A percentile compares a stretch with the other conserved stretches of the same genome.
Conservation (phyloP, 2,329 filamentous ascomycete species). For the Diaporthe helianthi region DNA sequence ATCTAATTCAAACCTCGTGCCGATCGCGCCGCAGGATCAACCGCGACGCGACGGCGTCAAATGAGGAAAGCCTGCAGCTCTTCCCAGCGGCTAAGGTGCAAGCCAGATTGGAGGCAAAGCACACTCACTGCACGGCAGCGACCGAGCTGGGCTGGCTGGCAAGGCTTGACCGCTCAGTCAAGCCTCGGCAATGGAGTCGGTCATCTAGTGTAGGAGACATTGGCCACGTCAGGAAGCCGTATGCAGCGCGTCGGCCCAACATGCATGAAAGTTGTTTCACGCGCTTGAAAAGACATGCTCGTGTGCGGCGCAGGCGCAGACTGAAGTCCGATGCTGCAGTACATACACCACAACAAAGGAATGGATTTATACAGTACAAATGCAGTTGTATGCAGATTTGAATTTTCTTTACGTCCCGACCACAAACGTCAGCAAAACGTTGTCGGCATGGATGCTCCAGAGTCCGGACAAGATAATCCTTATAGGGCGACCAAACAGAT, state of each 20-base stretch:
- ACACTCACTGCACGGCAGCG: neutral
- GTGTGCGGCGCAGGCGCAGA: slow-evolving; percentile 25
- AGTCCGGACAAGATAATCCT: neutral
- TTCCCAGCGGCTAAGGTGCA: slow-evolving; percentile 29
- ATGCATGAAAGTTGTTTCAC: slow-evolving; percentile 22
- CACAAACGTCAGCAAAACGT: neutral
- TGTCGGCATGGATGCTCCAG: neutral
- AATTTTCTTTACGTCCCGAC: neutral
- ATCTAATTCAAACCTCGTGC: neutral
- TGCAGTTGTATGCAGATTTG: neutral
- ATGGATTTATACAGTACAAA: neutral
- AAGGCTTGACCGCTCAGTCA: slow-evolving; percentile 18
- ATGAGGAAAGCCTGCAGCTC: neutral
- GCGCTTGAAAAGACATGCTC: slow-evolving; percentile 4
- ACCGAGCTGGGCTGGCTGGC: slow-evolving; percentile 26
- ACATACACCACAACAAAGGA: neutral
- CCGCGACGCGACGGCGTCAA: slow-evolving; percentile 1
- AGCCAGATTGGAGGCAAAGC: neutral
- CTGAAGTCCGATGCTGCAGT: neutral
- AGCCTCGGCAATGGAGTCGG: neutral
- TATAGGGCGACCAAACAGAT: slow-evolving; percentile 35
- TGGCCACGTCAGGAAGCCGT: slow-evolving; percentile 17
- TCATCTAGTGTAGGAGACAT: slow-evolving; percentile 5
- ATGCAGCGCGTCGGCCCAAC: slow-evolving; percentile 26
- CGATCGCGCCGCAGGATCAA: slow-evolving; percentile 5